Percentiles rank a stretch among this genome's conserved stretches.
These are phyloP conservation scores for Pythium sukuiense DNA, from an alignment of 352 stramenopile species.

Conservation along the genomic window DNA sequence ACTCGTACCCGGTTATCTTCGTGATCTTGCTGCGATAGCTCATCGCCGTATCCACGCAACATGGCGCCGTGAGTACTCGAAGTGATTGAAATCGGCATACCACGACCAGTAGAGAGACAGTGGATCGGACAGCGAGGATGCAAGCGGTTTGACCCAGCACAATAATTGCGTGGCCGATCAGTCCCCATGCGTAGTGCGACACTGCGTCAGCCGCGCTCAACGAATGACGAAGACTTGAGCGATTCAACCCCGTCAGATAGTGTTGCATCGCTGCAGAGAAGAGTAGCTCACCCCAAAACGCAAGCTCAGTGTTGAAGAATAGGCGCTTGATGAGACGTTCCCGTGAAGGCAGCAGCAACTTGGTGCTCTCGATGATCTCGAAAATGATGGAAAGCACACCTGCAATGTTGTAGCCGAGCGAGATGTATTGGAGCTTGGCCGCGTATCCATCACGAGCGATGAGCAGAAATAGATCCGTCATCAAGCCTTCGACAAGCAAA, in stretches of 20 bases:
- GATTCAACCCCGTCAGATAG: not conserved
- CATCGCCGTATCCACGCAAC: not conserved
- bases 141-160: not conserved
- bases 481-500: not conserved
- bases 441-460: not conserved
- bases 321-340: not conserved
- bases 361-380: not conserved
- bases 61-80: not conserved
- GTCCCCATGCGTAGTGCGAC: not conserved
- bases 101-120: not conserved
- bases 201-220: not conserved
- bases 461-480: not conserved
- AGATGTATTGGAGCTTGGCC: not conserved
- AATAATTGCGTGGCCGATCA: not conserved
- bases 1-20: not conserved
- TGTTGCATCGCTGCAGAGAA: not conserved
- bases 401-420: not conserved
- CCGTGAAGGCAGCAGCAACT: not conserved
- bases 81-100: not conserved
- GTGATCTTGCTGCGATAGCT: not conserved
- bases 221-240: not conserved
- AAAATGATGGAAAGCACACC: not conserved
- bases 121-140: not conserved
- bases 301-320: not conserved
- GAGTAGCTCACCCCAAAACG: not conserved